Evolutionary conservation across 495 filamentous ascomycete genomes (phyloP).

Genomic region (Penicillium coffeae): DNA sequence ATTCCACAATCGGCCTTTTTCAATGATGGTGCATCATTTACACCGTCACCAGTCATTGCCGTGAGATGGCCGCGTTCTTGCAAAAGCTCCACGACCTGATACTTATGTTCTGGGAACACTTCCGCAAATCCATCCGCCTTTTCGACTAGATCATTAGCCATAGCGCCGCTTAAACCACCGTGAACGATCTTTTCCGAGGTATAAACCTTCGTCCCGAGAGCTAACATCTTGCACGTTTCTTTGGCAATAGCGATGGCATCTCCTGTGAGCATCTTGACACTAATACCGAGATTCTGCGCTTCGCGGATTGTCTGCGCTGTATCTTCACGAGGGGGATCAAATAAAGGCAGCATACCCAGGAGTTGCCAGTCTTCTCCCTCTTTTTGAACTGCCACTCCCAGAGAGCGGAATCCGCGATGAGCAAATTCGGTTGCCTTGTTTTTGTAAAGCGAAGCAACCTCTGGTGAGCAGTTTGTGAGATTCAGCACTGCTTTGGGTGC

Average conservation of each 20-base stretch:
- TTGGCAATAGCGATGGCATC: constrained; percentile 74
- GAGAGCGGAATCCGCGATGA: constrained; percentile 69
- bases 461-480: constrained; percentile 57
- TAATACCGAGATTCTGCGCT: constrained; percentile 67
- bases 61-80: constrained; percentile 95
- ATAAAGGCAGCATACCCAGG: constrained; percentile 70
- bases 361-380: constrained; percentile 61
- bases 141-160: constrained; percentile 67
- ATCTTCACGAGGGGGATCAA: constrained; percentile 70
- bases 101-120: constrained; percentile 97
- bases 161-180: constrained; percentile 63
- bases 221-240: constrained; percentile 74
- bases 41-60: constrained; percentile 97
- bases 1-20: constrained; percentile 88
- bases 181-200: constrained; percentile 69
- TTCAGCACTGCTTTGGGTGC: constrained; percentile 69
- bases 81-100: constrained; percentile 94
- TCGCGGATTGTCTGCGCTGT: constrained; percentile 72
- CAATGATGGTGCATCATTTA: constrained; percentile 93
- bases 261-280: constrained; percentile 73
- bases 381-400: constrained; percentile 65
- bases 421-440: constrained; percentile 68
- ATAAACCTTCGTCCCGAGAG: constrained; percentile 71
- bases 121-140: constrained; percentile 75
- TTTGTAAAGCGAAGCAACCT: constrained; percentile 57